phyloP scores from a whole-genome alignment of 345 rosid genomes.

The Pugionium dolabratum region DNA sequence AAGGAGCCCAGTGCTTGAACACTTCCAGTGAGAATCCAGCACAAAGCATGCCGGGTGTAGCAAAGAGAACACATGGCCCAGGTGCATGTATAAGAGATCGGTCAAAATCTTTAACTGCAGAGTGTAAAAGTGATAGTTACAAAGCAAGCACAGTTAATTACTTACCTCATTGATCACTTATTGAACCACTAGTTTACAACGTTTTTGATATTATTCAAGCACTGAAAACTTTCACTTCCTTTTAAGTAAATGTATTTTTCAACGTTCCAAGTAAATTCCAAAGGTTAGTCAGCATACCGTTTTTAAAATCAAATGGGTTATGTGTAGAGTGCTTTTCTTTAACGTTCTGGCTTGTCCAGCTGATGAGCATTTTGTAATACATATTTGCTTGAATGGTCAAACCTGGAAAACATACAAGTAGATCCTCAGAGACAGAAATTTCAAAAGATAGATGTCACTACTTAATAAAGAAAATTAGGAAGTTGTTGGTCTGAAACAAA shows the following conservation, averaged over 20 bases:
- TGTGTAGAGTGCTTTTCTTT: constrained; percentile 66
- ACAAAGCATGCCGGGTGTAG: constrained; percentile 97
- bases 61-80: constrained; percentile 98
- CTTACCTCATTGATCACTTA: not conserved
- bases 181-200: constrained; percentile 11
- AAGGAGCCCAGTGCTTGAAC: constrained; percentile 95
- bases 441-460: constrained; percentile 10
- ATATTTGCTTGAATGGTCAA: constrained; percentile 96
- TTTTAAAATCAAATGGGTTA: constrained; percentile 89
- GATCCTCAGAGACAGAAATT: not conserved
- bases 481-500: not conserved
- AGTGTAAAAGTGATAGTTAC: constrained; percentile 18
- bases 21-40: constrained; percentile 97
- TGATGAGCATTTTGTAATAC: constrained; percentile 95
- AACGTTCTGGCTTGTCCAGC: constrained; percentile 96
- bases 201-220: not conserved
- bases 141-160: constrained; percentile 18
- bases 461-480: not conserved
- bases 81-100: constrained; percentile 82
- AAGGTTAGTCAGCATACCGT: constrained; percentile 54
- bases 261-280: not conserved
- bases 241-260: not conserved
- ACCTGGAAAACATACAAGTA: constrained; percentile 51
- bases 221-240: not conserved
- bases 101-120: constrained; percentile 71